phyloP scores from a whole-genome alignment of 1,284 basidiomycete species.

The Cutaneotrichosporon cavernicola region DNA sequence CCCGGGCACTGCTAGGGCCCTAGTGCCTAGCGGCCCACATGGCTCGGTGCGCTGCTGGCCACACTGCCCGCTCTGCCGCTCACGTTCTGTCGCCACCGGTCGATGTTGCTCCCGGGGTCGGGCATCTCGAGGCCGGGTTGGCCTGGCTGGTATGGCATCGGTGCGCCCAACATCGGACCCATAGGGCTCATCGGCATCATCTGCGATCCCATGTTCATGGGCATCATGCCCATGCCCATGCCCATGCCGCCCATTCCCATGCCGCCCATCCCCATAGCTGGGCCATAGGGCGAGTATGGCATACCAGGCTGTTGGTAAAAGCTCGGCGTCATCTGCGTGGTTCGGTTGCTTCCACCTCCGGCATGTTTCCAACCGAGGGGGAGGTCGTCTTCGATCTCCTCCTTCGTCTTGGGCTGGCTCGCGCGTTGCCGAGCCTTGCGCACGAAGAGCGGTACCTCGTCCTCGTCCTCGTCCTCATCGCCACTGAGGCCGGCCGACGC shows the following conservation, averaged over 20 bases:
- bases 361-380: conserved; percentile 45
- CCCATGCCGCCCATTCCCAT: conserved; percentile 13
- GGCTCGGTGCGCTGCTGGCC: conserved; percentile 6
- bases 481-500: neutral
- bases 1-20: too few species aligned
- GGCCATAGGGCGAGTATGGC: conserved; percentile 13
- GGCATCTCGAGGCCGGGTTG: conserved; percentile 13
- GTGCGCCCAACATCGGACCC: conserved; percentile 12
- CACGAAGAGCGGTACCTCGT: conserved; percentile 36
- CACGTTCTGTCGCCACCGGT: conserved; percentile 27
- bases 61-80: conserved; percentile 7
- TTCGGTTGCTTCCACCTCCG: conserved; percentile 10
- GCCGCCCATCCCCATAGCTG: neutral
- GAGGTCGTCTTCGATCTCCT: conserved; percentile 45
- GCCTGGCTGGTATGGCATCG: neutral
- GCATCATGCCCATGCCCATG: too few species aligned
- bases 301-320: conserved; percentile 11
- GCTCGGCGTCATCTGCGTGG: conserved; percentile 2
- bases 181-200: neutral
- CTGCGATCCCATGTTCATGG: too few species aligned
- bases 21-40: neutral
- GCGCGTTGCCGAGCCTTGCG: conserved; percentile 14
- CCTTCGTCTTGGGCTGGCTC: conserved; percentile 10
- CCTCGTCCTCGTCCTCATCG: conserved; percentile 31
- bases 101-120: conserved; percentile 27